Percentiles rank a stretch among this genome's conserved stretches.
phyloP scores from a whole-genome alignment of 176 grass and related monocot genomes.

The Carex littledalei region DNA sequence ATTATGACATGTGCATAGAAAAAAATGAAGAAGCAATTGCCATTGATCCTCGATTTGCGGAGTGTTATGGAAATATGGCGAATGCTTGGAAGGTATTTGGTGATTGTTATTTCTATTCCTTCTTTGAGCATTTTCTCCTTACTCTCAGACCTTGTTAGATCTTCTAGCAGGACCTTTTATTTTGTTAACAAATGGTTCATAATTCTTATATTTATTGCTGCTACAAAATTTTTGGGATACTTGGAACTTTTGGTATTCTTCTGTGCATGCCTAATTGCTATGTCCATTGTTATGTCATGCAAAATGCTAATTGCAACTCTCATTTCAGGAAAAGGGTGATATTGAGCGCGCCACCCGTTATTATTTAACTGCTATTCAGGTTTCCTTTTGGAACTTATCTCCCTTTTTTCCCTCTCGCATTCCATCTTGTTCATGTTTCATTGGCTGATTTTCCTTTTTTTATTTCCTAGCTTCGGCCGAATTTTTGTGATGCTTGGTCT shows the following conservation, averaged over 20 bases:
- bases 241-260: not conserved
- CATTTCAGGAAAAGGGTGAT: slow-evolving; percentile 79
- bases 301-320: not conserved
- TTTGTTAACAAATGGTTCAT: not conserved
- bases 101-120: not conserved
- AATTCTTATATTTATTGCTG: not conserved
- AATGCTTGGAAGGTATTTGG: slow-evolving; percentile 98
- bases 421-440: not conserved
- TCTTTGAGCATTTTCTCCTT: not conserved
- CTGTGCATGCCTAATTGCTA: not conserved
- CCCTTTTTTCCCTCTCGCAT: not conserved
- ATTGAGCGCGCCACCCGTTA: slow-evolving; percentile 83
- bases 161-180: not conserved
- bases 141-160: not conserved
- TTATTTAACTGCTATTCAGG: slow-evolving; percentile 93
- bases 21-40: slow-evolving; percentile 96
- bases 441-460: slow-evolving; percentile 16
- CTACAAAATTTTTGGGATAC: not conserved
- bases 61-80: slow-evolving; percentile 98
- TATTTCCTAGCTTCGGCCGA: slow-evolving; percentile 60
- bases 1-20: slow-evolving; percentile 88
- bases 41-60: slow-evolving; percentile 86
- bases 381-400: slow-evolving; percentile 24
- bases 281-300: not conserved
- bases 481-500: slow-evolving; percentile 97